Evolutionary conservation across 225 moss, liverwort and hornwort genomes (phyloP), one percentile per base, ranked within the genome.

Genomic region (Sphagnum contortum): DNA sequence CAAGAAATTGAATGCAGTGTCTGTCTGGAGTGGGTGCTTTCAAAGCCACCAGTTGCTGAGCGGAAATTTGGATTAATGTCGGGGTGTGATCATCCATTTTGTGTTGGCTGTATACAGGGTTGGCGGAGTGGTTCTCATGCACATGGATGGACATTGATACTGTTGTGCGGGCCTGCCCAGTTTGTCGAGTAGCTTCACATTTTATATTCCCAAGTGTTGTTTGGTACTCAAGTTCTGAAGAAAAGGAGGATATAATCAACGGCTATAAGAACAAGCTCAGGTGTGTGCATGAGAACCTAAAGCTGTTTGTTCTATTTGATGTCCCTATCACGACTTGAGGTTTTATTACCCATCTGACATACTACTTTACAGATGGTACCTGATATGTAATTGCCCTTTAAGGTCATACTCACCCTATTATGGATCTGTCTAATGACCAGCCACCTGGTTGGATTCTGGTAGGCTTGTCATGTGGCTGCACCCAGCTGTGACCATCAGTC

Each of bases 31-130:
- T 78, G 83, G 55, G 81, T 95, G 53, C 87, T 80, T 69, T 81
- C 88, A 8, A 95, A 95, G 71, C 79, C 84, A 53, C 75, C 86
- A 45, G 79, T 76, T 55, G 86, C 95, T 45, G 86, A 92, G 73
- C 86, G 95, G 44, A 95, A 92, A 74, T 95, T 95, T 85, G 95
- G 95, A 61, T 78, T 95, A 66, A 88, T 95, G 76, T 92, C 95
- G 48, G 95, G 92, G 62, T 95, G 95, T 66, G 92, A 95, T 81
- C 95, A 95, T 77, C 86, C 92, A 2, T 95, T 95, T 63, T 95
- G 95, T 75, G 72, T 95, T 57, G 86, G 89, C 50, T 95, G 95
- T 70, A 88, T 95, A 78, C 83, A 92, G 74, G 87, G 84, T 59
- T 95, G 95, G 95, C 70, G 94, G 56, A 87, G 83, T 74, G 91